phyloP scores from a whole-genome alignment of 495 filamentous ascomycete species.

The Parachaetomium inaequale region DNA sequence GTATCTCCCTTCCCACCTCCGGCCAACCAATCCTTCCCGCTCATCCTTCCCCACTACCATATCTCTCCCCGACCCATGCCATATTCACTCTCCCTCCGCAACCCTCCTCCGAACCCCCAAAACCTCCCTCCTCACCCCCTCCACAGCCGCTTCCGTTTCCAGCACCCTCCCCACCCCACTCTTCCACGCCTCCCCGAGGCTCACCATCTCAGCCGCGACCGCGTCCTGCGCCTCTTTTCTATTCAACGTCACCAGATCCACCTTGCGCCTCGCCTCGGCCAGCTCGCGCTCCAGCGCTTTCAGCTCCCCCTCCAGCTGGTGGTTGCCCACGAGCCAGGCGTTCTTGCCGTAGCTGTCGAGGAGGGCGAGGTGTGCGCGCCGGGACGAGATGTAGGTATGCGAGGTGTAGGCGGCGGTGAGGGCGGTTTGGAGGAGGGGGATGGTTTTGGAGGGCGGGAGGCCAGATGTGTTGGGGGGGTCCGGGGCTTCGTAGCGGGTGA shows the following conservation, averaged over 20 bases:
- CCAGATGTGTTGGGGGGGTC: constrained; percentile 21
- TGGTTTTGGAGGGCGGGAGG: not conserved
- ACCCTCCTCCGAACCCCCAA: constrained; percentile 32
- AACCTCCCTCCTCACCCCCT: constrained; percentile 55
- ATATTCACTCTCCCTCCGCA: not conserved
- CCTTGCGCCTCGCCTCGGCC: constrained; percentile 56
- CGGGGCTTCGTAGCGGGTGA: constrained; percentile 73
- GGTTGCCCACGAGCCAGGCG: constrained; percentile 84
- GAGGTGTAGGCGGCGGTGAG: constrained; percentile 57
- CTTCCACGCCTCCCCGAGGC: constrained; percentile 70
- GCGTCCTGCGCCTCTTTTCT: constrained; percentile 67
- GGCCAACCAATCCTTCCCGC: not conserved
- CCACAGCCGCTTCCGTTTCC: constrained; percentile 72
- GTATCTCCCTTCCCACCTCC: not conserved
- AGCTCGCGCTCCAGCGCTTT: constrained; percentile 73
- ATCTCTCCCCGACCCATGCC: not conserved
- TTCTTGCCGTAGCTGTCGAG: constrained; percentile 82
- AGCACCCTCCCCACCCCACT: constrained; percentile 65
- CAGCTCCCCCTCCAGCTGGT: constrained; percentile 69
- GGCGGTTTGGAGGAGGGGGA: constrained; percentile 2
- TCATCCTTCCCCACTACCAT: too few species aligned
- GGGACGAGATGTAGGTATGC: constrained; percentile 60
- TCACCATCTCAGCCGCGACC: constrained; percentile 52
- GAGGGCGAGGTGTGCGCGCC: constrained; percentile 66
- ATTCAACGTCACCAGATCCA: constrained; percentile 67